Evolutionary conservation across 345 rosid species (phyloP), one percentile per base, ranked within the genome.

Genomic region (Crucihimalaya himalaica): DNA sequence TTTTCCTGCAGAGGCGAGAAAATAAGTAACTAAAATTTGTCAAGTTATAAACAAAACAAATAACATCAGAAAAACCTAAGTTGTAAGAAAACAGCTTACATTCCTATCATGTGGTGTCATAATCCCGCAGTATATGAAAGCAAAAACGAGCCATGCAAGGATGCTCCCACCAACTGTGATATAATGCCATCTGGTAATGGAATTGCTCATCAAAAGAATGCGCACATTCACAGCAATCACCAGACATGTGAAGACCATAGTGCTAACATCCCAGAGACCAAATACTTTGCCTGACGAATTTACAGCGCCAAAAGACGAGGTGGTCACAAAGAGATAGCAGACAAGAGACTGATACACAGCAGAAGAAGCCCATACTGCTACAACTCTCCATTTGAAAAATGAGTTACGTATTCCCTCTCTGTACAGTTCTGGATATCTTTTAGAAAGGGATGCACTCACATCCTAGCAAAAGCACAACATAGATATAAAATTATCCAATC

Each of bases 201-300:
- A 84, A 78, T 92, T 92, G 65, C 98, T 89, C 78, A 92, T 92
- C 93, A 96, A 80, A 63, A 96, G 96, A 78, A 96, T 92, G 37
- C 99, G 98, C 68, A 88, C 78, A 80, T 96, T 96, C 40, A 96
- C 97, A 15, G 98, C 87, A 66, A 96, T 83, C 34, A 96, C 98
- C 63, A 90, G 89, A 80, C 98, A 89, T 31, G 98, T 90, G 85
- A 92, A 96, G 47, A 90, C 97, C 90, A 92, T 77, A 6, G 99
- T 96, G 89, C 99, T 92, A 80, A 96, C 88, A 70, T 96, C 99
- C 99, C 99, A 96, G 10, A 85, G 85, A 63, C 99, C 99, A 71
- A 96, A 90, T 35, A 84, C 78, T 90, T 75, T 88, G 61, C 99
- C 98, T 0, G 89, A 86, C 68, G 90, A 84, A 78, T 84, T 88